Conservation (phyloP, 1,139 yeast genomes). For the Zygoascus sp. region DNA sequence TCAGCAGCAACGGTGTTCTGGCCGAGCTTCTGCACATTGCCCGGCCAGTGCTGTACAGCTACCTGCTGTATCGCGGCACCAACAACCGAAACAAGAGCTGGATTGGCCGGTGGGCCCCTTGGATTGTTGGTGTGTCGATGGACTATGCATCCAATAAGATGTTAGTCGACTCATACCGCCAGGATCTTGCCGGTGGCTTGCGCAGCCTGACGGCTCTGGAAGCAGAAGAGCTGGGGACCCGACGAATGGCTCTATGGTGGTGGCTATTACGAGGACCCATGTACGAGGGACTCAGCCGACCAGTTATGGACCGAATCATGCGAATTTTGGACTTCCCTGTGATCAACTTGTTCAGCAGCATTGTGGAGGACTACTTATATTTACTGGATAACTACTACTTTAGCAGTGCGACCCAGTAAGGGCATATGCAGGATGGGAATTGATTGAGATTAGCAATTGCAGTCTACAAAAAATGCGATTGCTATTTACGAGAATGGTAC, state of each 20-base stretch:
- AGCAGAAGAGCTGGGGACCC: constrained; percentile 32
- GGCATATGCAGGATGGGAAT: not conserved
- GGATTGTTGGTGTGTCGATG: constrained; percentile 38
- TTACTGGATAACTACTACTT: constrained; percentile 39
- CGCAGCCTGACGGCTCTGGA: constrained; percentile 35
- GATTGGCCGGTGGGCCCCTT: constrained; percentile 38
- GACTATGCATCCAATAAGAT: constrained; percentile 35
- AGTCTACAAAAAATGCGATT: no score
- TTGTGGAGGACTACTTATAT: constrained; percentile 39
- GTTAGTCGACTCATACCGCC: constrained; percentile 21
- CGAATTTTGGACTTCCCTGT: constrained; percentile 33
- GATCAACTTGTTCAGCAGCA: constrained; percentile 31
- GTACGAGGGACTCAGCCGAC: constrained; percentile 36
- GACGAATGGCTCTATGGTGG: constrained; percentile 37
- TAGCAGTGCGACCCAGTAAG: constrained; percentile 30
- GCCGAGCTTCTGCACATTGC: constrained; percentile 37
- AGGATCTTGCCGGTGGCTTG: constrained; percentile 29
- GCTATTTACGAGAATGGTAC: no score
- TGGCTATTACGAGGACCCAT: constrained; percentile 40
- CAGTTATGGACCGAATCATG: constrained; percentile 29
- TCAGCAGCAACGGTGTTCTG: constrained; percentile 26
- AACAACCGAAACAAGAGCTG: constrained; percentile 34
- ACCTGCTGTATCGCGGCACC: constrained; percentile 26
- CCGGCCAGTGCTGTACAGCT: constrained; percentile 33
- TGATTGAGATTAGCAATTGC: not conserved